These are phyloP conservation scores for Trametes gibbosa DNA, from an alignment of 768 basidiomycete species.

Conservation along the genomic window DNA sequence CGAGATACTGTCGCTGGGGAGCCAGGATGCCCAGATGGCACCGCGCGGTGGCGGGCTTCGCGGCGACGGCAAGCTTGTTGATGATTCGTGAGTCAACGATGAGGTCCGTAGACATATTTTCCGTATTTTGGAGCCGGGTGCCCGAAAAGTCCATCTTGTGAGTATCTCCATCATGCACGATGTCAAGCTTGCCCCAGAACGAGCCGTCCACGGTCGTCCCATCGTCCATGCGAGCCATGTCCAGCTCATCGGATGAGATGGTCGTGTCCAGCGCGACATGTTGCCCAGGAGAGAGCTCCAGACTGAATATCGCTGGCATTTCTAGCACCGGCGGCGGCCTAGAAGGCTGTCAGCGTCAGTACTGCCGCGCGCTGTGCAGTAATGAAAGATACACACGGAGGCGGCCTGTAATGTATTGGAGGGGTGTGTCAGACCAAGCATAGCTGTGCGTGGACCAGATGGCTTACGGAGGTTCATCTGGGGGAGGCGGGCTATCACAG, in stretches of 20 bases:
- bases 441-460: background rate
- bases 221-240: slow-evolving; percentile 91
- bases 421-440: background rate
- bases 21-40: slow-evolving; percentile 75
- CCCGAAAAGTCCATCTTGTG: slow-evolving; percentile 84
- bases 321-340: slow-evolving; percentile 74
- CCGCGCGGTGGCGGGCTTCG: slow-evolving; percentile 72
- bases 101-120: slow-evolving; percentile 64
- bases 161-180: slow-evolving; percentile 72
- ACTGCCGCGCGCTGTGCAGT: background rate
- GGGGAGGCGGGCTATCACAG: slow-evolving; percentile 80
- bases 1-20: slow-evolving; percentile 75
- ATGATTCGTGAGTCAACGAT: slow-evolving; percentile 77
- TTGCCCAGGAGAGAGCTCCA: slow-evolving; percentile 79
- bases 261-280: slow-evolving; percentile 78
- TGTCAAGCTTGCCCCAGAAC: slow-evolving; percentile 87
- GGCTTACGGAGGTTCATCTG: slow-evolving; percentile 77
- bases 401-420: slow-evolving; percentile 36
- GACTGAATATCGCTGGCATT: slow-evolving; percentile 83
- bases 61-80: slow-evolving; percentile 69
- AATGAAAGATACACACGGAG: slow-evolving; percentile 43
- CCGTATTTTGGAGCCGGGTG: slow-evolving; percentile 62
- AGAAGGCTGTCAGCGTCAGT: background rate
- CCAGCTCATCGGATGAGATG: slow-evolving; percentile 74
- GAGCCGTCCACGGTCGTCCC: slow-evolving; percentile 80